Conservation (phyloP, 192 early-diverging fungal species). For the Coemansia brasiliensis region DNA sequence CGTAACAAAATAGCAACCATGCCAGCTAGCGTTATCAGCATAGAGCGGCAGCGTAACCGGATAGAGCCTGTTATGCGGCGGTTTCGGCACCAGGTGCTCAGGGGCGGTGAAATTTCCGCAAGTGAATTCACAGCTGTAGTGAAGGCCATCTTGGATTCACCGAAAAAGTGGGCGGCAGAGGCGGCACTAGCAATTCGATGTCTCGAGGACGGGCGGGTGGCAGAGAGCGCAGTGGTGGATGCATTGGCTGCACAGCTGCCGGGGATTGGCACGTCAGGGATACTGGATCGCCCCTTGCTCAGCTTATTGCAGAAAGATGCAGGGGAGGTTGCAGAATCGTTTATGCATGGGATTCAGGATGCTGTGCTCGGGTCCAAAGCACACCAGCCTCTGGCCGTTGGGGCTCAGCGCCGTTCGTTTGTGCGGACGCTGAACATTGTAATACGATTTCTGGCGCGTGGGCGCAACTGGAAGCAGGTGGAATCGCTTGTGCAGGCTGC, state of each 20-base stretch:
- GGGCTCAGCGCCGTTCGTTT: conserved; percentile 16
- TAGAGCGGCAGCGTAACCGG: conserved; percentile 19
- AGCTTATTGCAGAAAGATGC: conserved; percentile 6
- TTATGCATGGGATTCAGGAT: conserved; percentile 3
- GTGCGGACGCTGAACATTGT: conserved; percentile 22
- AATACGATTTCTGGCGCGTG: conserved; percentile 21
- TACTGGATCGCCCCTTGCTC: conserved; percentile 26
- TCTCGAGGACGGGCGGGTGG: conserved; percentile 25
- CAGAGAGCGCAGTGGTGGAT: conserved; percentile 29
- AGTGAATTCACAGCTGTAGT: conserved; percentile 22
- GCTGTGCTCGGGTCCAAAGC: background rate
- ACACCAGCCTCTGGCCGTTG: background rate
- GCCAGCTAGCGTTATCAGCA: conserved; percentile 17
- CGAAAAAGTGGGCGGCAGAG: conserved; percentile 24
- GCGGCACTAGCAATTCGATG: conserved; percentile 32
- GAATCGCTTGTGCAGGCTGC: conserved; percentile 16
- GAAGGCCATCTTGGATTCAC: conserved; percentile 18
- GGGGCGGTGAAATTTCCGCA: conserved; percentile 5
- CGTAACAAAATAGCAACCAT: conserved; percentile 2
- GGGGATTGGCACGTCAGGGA: conserved; percentile 7
- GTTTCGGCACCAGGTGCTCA: conserved; percentile 15
- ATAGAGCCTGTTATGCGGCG: conserved; percentile 14
- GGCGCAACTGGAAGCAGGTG: conserved; percentile 15
- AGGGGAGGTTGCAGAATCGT: background rate
- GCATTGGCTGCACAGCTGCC: conserved; percentile 39